phyloP scores from a whole-genome alignment of 2,329 filamentous ascomycete genomes.

The Bertia moriformis region DNA sequence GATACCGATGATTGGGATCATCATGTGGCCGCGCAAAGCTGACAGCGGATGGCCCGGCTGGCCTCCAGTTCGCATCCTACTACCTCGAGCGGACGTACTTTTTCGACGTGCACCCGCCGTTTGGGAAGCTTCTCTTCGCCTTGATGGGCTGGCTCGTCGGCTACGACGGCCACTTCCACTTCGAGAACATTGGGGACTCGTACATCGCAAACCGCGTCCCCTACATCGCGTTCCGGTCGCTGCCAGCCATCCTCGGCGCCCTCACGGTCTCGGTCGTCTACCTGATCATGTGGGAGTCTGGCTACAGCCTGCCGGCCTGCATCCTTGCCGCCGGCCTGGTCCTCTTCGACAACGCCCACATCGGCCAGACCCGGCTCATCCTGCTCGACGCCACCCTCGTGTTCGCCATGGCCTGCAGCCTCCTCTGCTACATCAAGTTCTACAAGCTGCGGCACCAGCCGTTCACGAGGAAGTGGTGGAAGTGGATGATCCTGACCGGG shows the following conservation, averaged over 20 bases:
- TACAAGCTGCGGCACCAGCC: slow-evolving; percentile 85
- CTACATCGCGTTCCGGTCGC: slow-evolving; percentile 85
- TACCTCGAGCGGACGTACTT: slow-evolving; percentile 97
- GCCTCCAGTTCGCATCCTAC: slow-evolving; percentile 60
- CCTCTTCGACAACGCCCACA: slow-evolving; percentile 93
- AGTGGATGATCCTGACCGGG: slow-evolving; percentile 91
- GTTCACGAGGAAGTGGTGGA: slow-evolving; percentile 97
- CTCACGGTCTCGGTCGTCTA: slow-evolving; percentile 86
- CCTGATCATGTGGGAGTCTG: slow-evolving; percentile 99
- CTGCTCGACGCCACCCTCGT: slow-evolving; percentile 87
- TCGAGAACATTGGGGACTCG: slow-evolving; percentile 98
- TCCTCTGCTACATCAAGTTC: slow-evolving; percentile 90
- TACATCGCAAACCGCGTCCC: slow-evolving; percentile 95
- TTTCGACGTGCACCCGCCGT: slow-evolving; percentile 97
- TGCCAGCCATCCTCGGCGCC: slow-evolving; percentile 82
- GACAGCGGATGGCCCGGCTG: neutral
- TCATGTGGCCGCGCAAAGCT: too few relatives aligned
- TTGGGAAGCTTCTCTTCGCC: slow-evolving; percentile 94
- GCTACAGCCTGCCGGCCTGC: slow-evolving; percentile 87
- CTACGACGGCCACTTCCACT: slow-evolving; percentile 92
- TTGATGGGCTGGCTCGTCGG: slow-evolving; percentile 95
- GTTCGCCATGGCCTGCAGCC: slow-evolving; percentile 87
- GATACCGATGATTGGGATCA: slow-evolving; percentile 6
- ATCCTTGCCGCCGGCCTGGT: slow-evolving; percentile 73
- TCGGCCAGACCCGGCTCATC: slow-evolving; percentile 89